Conservation (phyloP, 129 eudicot species). For the Flaveria sonorensis region DNA sequence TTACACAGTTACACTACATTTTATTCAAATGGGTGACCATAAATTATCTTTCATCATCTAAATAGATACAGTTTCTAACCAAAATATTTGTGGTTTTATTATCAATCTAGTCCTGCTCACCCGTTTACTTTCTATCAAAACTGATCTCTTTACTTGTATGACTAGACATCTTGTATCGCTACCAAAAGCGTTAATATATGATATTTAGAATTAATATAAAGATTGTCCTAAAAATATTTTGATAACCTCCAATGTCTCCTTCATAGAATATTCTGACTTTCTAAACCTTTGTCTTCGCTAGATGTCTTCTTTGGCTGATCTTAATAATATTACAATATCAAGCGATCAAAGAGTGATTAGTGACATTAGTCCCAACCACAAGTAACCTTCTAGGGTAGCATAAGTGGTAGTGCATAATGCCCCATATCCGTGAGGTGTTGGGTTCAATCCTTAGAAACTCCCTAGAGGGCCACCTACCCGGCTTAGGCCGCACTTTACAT, state of each 20-base stretch:
- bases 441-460: no score
- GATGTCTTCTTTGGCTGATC: background rate
- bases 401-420: no score
- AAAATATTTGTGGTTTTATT: background rate
- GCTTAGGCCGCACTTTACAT: no score
- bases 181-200: background rate
- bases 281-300: background rate
- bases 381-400: no score
- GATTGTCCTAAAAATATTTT: background rate
- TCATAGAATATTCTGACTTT: background rate
- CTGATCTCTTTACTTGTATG: background rate
- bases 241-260: slow-evolving; percentile 7
- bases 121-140: slow-evolving; percentile 5
- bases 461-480: no score
- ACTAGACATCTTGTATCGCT: slow-evolving; percentile 3
- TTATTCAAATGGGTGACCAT: background rate
- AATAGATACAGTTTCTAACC: background rate
- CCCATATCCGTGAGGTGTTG: no score
- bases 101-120: background rate
- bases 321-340: background rate
- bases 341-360: background rate
- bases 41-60: background rate
- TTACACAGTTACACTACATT: background rate
- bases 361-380: background rate
- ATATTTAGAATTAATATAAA: background rate